Base-by-base conservation (phyloP, 352 stramenopile genomes). In the Aphanomyces cochlioides region DNA sequence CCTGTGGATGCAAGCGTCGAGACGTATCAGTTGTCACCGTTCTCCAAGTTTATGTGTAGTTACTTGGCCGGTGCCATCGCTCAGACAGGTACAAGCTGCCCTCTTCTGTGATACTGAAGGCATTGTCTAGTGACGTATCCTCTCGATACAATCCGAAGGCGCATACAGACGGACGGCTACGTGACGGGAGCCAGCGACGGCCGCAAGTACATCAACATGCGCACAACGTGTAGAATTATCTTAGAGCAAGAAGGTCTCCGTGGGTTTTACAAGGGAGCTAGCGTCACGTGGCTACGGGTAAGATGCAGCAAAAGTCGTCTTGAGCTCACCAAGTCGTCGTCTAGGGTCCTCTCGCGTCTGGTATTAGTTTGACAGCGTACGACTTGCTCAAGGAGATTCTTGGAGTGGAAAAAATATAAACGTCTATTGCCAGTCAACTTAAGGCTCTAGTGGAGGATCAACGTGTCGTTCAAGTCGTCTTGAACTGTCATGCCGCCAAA, bases 361-460 rank as follows among this genome's bases (percentile, higher is more conserved):
- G 87, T 57, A 95, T 95, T 72, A 95, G 87, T 74, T 78, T 95
- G 34, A 95, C 87, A 48, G 79, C 85, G 34, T 95, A 95, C 74
- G 87, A 95, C 81, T 75, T 95, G 28, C 72, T 95, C 37, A 95
- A 95, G 72, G 87, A 95, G 56, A 66, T 92, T n/a, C 75, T 95
- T 67, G 85, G 81, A 21, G 81, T 95, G 60, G 85, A 93, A 72
- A 90, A 76, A 66, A 72, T 88, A 21, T 73, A 73, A 57, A 17
- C 19, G 58, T 64, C 37, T 12, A 21, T 17, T 60, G 13, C 53
- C 39, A 47, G 43, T 53, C 28, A 66, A 19, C 10, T 8, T 19
- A 15, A 13, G n/a, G 28, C 28, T 28, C 28, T 28, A 28, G 10
- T 50, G 43, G 8, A 70, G 48, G 15, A 40, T 6, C 64, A 47